Evolutionary conservation across 2,329 filamentous ascomycete species (phyloP).

Genomic region (Colletotrichum costaricense): DNA sequence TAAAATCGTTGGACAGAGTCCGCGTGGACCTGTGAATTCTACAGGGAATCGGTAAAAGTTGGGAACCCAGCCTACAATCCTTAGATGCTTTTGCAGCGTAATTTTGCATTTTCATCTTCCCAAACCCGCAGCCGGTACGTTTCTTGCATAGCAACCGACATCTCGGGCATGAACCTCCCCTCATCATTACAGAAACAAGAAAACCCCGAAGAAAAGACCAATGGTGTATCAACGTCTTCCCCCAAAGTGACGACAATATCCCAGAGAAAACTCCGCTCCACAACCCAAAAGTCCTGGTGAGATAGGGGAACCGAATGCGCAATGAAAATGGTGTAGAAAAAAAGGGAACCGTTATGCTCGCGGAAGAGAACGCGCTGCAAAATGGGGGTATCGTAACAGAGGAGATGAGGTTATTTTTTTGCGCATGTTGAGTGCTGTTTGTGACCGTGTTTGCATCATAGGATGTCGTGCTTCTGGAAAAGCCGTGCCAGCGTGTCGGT

Average conservation of each 20-base stretch:
- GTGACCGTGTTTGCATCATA: conserved; percentile 48
- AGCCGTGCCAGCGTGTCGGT: conserved; percentile 64
- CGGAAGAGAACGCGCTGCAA: conserved; percentile 25
- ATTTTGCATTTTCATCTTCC: neutral
- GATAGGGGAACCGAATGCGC: neutral
- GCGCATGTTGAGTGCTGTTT: neutral
- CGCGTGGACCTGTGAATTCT: neutral
- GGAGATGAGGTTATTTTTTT: conserved; percentile 16
- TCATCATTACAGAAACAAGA: neutral
- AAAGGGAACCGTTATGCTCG: conserved; percentile 13
- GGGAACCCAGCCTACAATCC: neutral
- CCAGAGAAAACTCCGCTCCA: neutral
- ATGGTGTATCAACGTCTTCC: neutral
- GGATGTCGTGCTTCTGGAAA: conserved; percentile 63
- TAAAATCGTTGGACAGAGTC: neutral
- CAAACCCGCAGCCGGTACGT: neutral
- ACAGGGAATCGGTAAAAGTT: neutral
- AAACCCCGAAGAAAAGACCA: neutral
- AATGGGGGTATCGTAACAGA: conserved; percentile 37
- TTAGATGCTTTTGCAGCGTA: neutral
- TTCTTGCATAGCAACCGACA: neutral
- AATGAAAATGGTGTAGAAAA: conserved; percentile 4
- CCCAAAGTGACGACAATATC: conserved; percentile 11
- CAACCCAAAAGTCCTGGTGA: neutral
- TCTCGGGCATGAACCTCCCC: neutral